Base-by-base conservation (phyloP, 2,329 filamentous ascomycete species). In the Colletotrichum godetiae region DNA sequence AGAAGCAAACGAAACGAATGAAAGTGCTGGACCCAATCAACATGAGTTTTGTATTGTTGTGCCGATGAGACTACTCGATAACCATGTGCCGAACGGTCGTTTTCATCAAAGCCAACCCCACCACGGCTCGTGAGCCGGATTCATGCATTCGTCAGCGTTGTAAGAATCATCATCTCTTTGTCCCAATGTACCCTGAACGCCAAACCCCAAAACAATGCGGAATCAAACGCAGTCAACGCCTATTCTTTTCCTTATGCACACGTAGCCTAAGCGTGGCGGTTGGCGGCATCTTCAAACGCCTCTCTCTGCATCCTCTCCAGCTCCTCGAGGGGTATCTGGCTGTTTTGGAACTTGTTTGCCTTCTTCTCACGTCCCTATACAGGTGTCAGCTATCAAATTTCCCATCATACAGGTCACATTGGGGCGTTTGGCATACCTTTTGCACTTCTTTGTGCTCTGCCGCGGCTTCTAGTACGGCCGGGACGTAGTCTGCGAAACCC, bases 271-370 rank as follows among this genome's bases (percentile, higher is more conserved):
- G 74, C 68, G 31, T 75, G 73, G 22, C 74, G 74, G 53, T 75
- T 75, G 62, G 74, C 74, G 4, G 74, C 74, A 29, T 75, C 74
- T 56, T 93, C 92, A 83, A 99, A 98, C 77, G 98, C 90, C 82
- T 97, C 95, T 82, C 97, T 93, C 81, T 99, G 97, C 79, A 98
- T 91, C 61, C 92, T 90, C 70, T 97, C 91, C 61, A 99, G 88
- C 82, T 99, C 94, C 78, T 98, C 97, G 81, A 97, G 92, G 0
- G 94, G 94, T 85, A 98, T 89, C 67, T 96, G 96, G 81, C 95
- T 98, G 81, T 97, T 93, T 79, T 98, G 96, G 80, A 98, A 95
- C 85, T 98, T 98, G 83, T 95, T 97, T 76, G 95, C 93, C 84
- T 98, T 98, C 88, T 97, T 97, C 85, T 99, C 97, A 60, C 96